These are phyloP conservation scores for Iris macrosiphon DNA, from an alignment of 106 monocot species.

Conservation along the genomic window DNA sequence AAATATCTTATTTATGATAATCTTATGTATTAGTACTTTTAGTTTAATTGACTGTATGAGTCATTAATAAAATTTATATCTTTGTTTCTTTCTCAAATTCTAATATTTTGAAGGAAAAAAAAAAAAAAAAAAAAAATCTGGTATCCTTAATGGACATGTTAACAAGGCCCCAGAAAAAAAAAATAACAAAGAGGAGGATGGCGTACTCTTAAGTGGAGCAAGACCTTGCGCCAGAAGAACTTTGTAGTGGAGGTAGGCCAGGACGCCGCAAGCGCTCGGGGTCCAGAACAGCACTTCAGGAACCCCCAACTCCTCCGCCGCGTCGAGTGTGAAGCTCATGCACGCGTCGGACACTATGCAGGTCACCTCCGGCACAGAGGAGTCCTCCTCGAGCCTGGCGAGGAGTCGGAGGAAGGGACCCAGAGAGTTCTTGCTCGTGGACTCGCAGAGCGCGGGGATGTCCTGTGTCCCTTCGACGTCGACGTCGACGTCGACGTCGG, in stretches of 20 bases:
- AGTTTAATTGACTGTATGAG: no score
- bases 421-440: background rate
- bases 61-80: no score
- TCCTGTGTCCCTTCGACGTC: constrained; percentile 5
- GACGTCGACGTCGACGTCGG: no score
- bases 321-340: constrained; percentile 15
- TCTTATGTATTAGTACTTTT: no score
- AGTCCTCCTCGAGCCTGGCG: background rate
- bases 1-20: no score
- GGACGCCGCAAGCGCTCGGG: constrained; percentile 10
- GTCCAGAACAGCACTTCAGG: constrained; percentile 17
- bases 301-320: constrained; percentile 9
- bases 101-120: no score
- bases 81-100: no score
- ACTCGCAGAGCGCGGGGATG: background rate
- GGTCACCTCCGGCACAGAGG: background rate
- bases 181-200: no score
- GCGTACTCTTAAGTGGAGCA: constrained; percentile 1
- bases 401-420: background rate
- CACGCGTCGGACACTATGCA: constrained; percentile 11
- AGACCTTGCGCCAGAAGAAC: constrained; percentile 2
- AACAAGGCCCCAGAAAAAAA: no score
- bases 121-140: no score
- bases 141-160: no score
- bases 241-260: background rate